Conservation (phyloP, 2,329 filamentous ascomycete species). For the Magnaporthiopsis poae region DNA sequence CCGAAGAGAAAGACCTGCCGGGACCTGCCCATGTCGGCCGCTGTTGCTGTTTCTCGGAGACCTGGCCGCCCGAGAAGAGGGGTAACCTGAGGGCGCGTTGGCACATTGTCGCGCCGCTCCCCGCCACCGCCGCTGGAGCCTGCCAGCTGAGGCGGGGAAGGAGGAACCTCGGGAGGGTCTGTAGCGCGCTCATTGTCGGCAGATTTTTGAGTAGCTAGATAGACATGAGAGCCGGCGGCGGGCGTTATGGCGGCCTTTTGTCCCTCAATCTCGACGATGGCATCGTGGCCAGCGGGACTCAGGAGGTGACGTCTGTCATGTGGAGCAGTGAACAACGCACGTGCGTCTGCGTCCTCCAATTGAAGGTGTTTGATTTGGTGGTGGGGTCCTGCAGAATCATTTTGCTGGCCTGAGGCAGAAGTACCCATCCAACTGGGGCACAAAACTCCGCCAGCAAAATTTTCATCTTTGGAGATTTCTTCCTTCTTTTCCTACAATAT, state of each 20-base stretch:
- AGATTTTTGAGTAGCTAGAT: background rate
- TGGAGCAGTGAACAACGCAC: background rate
- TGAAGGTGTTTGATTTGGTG: background rate
- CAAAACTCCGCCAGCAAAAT: conserved; percentile 10
- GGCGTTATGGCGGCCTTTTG: background rate
- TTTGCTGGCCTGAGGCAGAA: background rate
- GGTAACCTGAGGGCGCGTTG: background rate
- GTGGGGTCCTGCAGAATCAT: background rate
- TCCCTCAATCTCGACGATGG: conserved; percentile 2
- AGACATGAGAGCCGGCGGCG: no score
- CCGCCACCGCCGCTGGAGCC: conserved; percentile 1
- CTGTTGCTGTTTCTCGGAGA: conserved; percentile 2
- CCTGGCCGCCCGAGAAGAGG: background rate
- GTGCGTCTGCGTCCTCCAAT: background rate
- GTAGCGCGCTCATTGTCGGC: conserved; percentile 24
- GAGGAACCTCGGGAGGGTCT: conserved; percentile 42
- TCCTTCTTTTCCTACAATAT: conserved; percentile 23
- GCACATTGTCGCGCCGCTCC: background rate
- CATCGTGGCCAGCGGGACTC: background rate
- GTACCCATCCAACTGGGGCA: conserved; percentile 9
- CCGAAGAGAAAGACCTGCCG: background rate
- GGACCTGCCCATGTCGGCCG: conserved; percentile 4
- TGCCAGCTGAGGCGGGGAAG: conserved; percentile 45
- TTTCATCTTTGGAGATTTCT: conserved; percentile 14
- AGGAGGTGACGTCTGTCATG: background rate